These are phyloP conservation scores for Rhypophila decipiens DNA, from an alignment of 495 filamentous ascomycete species.

Conservation along the genomic window DNA sequence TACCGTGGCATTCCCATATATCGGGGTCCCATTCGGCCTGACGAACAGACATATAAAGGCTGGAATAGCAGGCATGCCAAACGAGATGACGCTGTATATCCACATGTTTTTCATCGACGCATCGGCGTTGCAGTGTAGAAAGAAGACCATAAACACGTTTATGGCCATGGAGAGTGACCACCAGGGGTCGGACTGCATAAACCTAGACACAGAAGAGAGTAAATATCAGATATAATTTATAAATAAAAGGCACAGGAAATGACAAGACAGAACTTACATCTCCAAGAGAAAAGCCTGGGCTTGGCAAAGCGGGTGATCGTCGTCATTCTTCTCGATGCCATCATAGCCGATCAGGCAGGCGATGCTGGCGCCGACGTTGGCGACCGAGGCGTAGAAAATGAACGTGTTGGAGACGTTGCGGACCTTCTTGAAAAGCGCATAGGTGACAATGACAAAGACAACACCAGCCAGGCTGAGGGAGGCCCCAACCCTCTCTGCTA, in stretches of 20 bases:
- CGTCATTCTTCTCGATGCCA: constrained; percentile 46
- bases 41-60: constrained; percentile 60
- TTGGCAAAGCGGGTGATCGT: constrained; percentile 55
- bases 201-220: no score
- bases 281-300: constrained; percentile 71
- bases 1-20: constrained; percentile 70
- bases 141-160: constrained; percentile 83
- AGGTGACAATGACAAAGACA: constrained; percentile 65
- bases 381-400: constrained; percentile 76
- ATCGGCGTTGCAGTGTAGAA: constrained; percentile 59
- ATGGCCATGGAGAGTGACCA: constrained; percentile 73
- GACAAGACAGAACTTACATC: constrained; percentile 35
- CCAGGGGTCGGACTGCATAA: constrained; percentile 53
- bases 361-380: constrained; percentile 71
- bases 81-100: constrained; percentile 65
- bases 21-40: constrained; percentile 32
- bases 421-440: constrained; percentile 50
- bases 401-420: constrained; percentile 77
- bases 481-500: constrained; percentile 42
- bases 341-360: constrained; percentile 64
- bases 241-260: not conserved
- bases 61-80: constrained; percentile 67
- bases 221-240: no score
- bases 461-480: constrained; percentile 63
- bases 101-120: constrained; percentile 61